Conservation (phyloP, 1,284 basidiomycete genomes). For the Wallemia hederae region DNA sequence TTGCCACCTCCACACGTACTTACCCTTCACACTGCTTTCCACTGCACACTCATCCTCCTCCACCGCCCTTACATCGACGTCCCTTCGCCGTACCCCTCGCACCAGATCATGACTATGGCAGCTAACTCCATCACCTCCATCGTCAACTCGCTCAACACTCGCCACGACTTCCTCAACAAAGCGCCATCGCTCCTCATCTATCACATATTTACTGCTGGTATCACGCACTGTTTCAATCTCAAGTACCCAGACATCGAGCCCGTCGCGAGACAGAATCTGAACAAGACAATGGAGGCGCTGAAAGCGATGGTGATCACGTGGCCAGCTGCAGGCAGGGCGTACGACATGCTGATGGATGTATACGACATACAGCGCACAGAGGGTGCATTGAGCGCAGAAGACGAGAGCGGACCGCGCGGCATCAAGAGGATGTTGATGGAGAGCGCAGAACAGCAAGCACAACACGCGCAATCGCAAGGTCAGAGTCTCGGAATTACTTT, state of each 20-base stretch:
- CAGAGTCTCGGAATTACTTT: neutral
- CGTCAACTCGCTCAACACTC: neutral
- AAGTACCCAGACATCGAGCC: neutral
- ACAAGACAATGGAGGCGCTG: neutral
- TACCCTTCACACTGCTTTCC: neutral
- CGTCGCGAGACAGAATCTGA: neutral
- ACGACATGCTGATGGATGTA: neutral
- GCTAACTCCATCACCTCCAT: neutral
- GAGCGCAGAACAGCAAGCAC: neutral
- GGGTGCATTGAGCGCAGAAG: neutral
- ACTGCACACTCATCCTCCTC: constrained; percentile 1
- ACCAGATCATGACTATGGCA: neutral
- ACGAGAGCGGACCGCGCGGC: neutral
- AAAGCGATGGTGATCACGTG: neutral
- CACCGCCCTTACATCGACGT: neutral
- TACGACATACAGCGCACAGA: neutral
- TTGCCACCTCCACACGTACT: neutral
- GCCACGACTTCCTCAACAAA: neutral
- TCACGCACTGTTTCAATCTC: constrained; percentile 1
- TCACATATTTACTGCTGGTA: neutral
- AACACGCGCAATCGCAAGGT: no score
- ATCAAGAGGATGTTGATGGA: neutral
- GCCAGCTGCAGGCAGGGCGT: neutral
- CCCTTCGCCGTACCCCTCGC: neutral
- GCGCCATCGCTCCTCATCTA: neutral